phyloP scores from a whole-genome alignment of 495 filamentous ascomycete genomes.

The Lepraria neglecta region DNA sequence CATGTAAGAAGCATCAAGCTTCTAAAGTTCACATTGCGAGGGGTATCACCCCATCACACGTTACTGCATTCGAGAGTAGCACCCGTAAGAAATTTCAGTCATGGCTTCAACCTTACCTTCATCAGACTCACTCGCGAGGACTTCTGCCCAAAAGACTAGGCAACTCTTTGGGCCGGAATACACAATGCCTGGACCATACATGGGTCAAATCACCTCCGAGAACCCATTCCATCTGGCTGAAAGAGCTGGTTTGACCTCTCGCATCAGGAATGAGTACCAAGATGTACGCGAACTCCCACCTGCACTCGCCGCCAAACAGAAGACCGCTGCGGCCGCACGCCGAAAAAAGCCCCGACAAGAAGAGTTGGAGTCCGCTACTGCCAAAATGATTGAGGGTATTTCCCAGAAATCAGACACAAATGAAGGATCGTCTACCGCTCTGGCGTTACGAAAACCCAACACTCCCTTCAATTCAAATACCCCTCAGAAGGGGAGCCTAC shows the following conservation, averaged over 20 bases:
- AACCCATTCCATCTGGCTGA: constrained; percentile 34
- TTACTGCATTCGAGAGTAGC: too few species aligned
- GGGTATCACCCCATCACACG: not conserved
- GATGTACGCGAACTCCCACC: constrained; percentile 77
- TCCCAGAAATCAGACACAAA: constrained; percentile 38
- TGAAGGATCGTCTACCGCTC: constrained; percentile 48
- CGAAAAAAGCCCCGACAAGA: constrained; percentile 49
- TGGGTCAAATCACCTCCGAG: constrained; percentile 30
- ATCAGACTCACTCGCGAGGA: constrained; percentile 11
- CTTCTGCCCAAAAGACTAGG: constrained; percentile 60
- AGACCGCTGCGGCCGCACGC: constrained; percentile 52
- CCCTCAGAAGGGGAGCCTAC: constrained; percentile 41
- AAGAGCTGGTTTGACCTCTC: constrained; percentile 49
- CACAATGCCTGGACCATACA: constrained; percentile 44
- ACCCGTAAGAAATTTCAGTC: too few species aligned
- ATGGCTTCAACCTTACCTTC: constrained; percentile 12
- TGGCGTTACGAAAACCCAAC: constrained; percentile 39
- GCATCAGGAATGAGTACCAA: constrained; percentile 73
- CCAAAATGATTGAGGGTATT: constrained; percentile 66
- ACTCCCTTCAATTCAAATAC: constrained; percentile 35
- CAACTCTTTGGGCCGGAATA: constrained; percentile 56
- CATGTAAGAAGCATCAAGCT: not conserved
- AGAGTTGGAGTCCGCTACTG: constrained; percentile 50
- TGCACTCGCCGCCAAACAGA: constrained; percentile 76
- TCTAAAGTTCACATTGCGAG: not conserved